Evolutionary conservation across 2,329 filamentous ascomycete genomes (phyloP).

Genomic region (Tolypocladium endophyticum): DNA sequence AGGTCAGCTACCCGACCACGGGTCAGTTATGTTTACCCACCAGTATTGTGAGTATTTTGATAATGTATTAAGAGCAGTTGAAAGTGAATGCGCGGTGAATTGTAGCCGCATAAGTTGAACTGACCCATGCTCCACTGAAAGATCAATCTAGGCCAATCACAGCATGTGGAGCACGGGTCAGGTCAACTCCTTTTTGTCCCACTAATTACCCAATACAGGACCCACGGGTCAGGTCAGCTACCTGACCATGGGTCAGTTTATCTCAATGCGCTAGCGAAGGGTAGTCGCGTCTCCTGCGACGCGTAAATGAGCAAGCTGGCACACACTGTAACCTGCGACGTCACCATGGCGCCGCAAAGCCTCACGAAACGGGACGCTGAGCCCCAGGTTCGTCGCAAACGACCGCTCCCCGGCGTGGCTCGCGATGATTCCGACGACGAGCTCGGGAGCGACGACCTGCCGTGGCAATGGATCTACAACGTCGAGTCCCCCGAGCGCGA

Average conservation of each 20-base stretch:
- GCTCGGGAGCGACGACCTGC: slow-evolving; percentile 58
- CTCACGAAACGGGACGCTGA: slow-evolving; percentile 8
- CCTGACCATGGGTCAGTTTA: too few relatives aligned
- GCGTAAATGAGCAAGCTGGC: slow-evolving; percentile 12
- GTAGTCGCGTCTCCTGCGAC: slow-evolving; percentile 17
- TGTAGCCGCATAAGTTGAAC: too few relatives aligned
- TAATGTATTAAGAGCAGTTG: too few relatives aligned
- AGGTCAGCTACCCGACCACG: too few relatives aligned
- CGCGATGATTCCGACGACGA: slow-evolving; percentile 86
- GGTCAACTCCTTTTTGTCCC: background rate
- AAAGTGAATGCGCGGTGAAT: too few relatives aligned
- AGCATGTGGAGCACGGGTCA: too few relatives aligned
- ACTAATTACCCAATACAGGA: background rate
- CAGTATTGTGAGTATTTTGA: too few relatives aligned
- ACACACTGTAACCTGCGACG: slow-evolving; percentile 4
- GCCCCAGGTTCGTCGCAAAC: slow-evolving; percentile 9
- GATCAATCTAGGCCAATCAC: too few relatives aligned
- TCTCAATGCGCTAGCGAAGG: background rate
- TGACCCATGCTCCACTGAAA: too few relatives aligned
- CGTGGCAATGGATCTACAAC: slow-evolving; percentile 72
- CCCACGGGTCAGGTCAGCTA: too few relatives aligned
- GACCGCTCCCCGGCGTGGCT: slow-evolving; percentile 39
- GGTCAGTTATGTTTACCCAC: too few relatives aligned
- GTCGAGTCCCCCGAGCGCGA: slow-evolving; percentile 18
- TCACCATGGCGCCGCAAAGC: slow-evolving; percentile 14